phyloP scores from a whole-genome alignment of 164 flowering plant species.

The Chloranthus sessilifolius region DNA sequence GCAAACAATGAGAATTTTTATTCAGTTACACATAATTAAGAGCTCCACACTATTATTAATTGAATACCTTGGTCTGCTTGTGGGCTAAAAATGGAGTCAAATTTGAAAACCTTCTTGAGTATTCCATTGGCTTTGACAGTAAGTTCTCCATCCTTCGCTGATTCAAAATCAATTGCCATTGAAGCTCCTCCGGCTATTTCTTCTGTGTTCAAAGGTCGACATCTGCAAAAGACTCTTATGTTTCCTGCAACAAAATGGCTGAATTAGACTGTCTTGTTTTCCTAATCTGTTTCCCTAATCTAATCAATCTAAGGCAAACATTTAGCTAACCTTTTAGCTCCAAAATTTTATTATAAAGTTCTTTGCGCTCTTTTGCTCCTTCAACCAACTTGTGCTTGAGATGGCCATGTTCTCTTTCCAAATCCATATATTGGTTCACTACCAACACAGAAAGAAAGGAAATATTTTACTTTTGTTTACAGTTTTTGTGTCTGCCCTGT shows the following conservation, averaged over 20 bases:
- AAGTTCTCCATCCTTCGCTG: conserved; percentile 82
- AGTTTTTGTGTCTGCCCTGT: too few relatives aligned
- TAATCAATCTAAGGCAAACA: neutral
- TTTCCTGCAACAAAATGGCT: conserved; percentile 66
- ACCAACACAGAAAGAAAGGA: conserved; percentile 9
- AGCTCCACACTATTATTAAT: neutral
- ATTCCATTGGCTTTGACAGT: conserved; percentile 58
- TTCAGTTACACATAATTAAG: conserved; percentile 4
- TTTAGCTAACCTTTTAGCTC: conserved; percentile 70
- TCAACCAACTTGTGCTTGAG: conserved; percentile 55
- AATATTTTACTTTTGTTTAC: neutral
- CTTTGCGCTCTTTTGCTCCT: conserved; percentile 75
- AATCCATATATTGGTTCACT: conserved; percentile 46
- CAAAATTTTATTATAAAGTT: conserved; percentile 78
- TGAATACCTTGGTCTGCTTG: conserved; percentile 71
- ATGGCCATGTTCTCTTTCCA: conserved; percentile 35
- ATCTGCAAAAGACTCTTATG: conserved; percentile 91
- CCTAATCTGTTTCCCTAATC: neutral
- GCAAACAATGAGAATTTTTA: conserved; percentile 1
- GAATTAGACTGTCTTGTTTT: neutral
- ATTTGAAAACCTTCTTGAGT: conserved; percentile 63
- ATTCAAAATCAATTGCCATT: conserved; percentile 71
- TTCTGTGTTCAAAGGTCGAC: conserved; percentile 75
- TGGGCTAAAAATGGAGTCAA: conserved; percentile 86
- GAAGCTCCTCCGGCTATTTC: conserved; percentile 62